Conservation (phyloP, 2,329 filamentous ascomycete species). For the Hypoxylon sp. region DNA sequence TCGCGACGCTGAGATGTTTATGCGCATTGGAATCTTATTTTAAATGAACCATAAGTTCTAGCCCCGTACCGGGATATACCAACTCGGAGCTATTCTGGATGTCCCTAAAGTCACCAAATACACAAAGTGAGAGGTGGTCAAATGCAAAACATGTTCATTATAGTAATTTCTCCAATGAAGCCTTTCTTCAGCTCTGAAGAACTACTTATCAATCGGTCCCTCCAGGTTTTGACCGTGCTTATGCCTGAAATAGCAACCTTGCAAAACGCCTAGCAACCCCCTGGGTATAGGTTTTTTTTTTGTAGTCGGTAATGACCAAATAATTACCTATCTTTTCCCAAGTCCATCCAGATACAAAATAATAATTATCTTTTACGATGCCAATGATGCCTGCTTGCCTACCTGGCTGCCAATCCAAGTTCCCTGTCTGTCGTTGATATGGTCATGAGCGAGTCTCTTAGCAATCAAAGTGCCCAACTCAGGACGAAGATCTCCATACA, state of each 20-base stretch:
- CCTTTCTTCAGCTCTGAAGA: not conserved
- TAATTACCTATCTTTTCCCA: constrained; percentile 1
- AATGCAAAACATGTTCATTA: constrained; percentile 2
- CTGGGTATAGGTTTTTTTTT: constrained; percentile 28
- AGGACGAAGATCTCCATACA: not conserved
- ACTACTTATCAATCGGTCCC: constrained; percentile 3
- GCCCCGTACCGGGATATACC: not conserved
- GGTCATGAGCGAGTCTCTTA: not conserved
- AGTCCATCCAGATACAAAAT: constrained; percentile 8
- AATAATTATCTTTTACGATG: not conserved
- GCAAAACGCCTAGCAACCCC: constrained; percentile 29
- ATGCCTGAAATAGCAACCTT: constrained; percentile 9
- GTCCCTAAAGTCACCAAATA: not conserved
- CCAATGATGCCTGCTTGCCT: not conserved
- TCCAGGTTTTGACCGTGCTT: constrained; percentile 1
- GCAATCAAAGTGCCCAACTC: not conserved
- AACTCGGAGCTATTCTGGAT: not conserved
- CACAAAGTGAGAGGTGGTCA: not conserved
- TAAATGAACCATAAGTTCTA: not conserved
- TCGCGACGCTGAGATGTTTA: constrained; percentile 23
- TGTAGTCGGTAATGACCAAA: constrained; percentile 20
- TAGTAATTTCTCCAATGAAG: constrained; percentile 1
- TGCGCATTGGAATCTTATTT: constrained; percentile 8
- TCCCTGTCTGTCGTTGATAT: not conserved
- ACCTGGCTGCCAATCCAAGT: constrained; percentile 1